Base-by-base conservation (phyloP, 768 basidiomycete genomes). In the Lentinula guzmanii region DNA sequence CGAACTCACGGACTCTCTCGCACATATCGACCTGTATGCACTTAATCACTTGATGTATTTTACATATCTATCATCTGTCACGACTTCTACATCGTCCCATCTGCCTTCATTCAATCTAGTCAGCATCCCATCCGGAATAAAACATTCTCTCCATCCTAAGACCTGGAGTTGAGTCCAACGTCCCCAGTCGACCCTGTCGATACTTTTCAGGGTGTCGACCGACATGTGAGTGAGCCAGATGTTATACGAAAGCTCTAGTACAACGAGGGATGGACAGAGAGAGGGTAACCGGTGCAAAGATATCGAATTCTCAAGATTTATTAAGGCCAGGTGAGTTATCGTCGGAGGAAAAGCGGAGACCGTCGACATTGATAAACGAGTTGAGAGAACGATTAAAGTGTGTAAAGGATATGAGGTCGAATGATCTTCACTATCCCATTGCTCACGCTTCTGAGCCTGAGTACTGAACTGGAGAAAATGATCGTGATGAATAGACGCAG, bases 191-290 rank as follows among this genome's bases (percentile, higher is more conserved):
- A 87, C 72, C 43, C 79, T 79, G 53, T 80, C 80, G 18, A 87
- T 64, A 10, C 73, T 72, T 51, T 74, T 68, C 31, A 70, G 63
- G 7, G 70, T 73, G 21, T 75, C 75, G 21, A 65, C 68, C 9
- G 67, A 64, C 16, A 28, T 46, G 31, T 16, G n/a, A 6, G 37
- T 28, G 28, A 83, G 65, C 82, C 83, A 84, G 4, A 57, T 41
- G 54, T 90, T 91, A 69, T 81, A 89, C 0, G 90, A 91, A 52
- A 91, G 69, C 67, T 91, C 89, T 37, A 91, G 70, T 28, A 86
- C 67, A 21, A 80, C 73, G 31, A 91, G 72, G n/a, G 86, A 70
- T 0, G 89, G 90, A 64, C 86, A 87, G 13, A 80, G 68, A 10
- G 70, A 73, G 0, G 87, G 83, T 41, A 91, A 71, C 63, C 85